phyloP scores from a whole-genome alignment of 495 filamentous ascomycete species.

The Talaromyces stipitatus region DNA sequence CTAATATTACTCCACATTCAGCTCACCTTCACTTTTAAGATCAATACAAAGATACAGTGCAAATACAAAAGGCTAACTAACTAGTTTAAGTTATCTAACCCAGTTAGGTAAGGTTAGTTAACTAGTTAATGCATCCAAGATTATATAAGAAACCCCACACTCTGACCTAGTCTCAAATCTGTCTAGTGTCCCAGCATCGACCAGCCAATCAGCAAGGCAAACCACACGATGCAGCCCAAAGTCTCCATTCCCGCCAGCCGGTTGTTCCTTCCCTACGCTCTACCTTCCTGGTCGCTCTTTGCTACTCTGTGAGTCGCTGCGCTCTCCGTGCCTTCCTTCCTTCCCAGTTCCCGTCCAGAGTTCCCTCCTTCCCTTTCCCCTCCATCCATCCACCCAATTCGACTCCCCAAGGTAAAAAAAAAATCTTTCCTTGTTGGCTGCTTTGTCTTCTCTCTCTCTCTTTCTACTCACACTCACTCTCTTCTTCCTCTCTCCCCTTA shows the following conservation, averaged over 20 bases:
- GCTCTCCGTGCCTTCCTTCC: slow-evolving; percentile 15
- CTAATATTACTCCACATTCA: no score
- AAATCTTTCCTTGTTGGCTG: slow-evolving; percentile 16
- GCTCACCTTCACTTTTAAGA: no score
- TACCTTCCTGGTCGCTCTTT: slow-evolving; percentile 12
- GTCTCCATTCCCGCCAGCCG: not conserved
- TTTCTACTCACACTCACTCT: slow-evolving; percentile 28
- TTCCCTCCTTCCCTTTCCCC: slow-evolving; percentile 15
- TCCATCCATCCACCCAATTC: slow-evolving; percentile 31
- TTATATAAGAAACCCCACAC: not conserved
- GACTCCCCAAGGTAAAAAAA: slow-evolving; percentile 21
- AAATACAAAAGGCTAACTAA: no score
- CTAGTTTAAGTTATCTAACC: no score
- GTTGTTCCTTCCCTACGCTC: slow-evolving; percentile 14
- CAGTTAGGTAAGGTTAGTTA: no score
- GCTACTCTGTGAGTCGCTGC: slow-evolving; percentile 16
- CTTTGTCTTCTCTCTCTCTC: slow-evolving; percentile 19
- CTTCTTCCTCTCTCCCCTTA: slow-evolving; percentile 22
- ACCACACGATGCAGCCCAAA: not conserved
- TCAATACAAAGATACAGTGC: no score
- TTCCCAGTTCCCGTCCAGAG: slow-evolving; percentile 8
- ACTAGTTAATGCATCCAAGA: not conserved
- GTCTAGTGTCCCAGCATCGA: not conserved
- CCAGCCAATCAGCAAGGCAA: not conserved
- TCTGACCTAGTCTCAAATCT: not conserved